Percentiles rank a stretch among this genome's conserved stretches.
phyloP scores from a whole-genome alignment of 352 stramenopile genomes.

The Aphanomyces euteiches region DNA sequence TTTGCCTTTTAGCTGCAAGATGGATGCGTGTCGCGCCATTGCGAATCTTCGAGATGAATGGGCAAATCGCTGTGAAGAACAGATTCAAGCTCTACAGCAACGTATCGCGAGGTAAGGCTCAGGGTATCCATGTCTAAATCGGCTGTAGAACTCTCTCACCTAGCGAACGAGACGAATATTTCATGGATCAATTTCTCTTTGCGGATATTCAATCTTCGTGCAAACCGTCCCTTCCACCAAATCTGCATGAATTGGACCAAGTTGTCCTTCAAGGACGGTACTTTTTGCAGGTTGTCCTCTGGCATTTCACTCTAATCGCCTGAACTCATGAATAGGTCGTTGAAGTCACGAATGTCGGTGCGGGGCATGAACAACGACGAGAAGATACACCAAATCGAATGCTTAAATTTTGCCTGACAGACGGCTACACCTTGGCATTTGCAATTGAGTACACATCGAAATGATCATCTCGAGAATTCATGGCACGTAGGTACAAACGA shows the following conservation, averaged over 20 bases:
- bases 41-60: slow-evolving; percentile 15
- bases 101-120: slow-evolving; percentile 9
- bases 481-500: slow-evolving; percentile 24
- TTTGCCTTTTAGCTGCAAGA: neutral
- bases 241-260: slow-evolving; percentile 48
- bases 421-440: slow-evolving; percentile 68
- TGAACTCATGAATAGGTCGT: slow-evolving; percentile 48
- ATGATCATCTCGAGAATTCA: slow-evolving; percentile 1
- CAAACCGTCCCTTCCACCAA: slow-evolving; percentile 46
- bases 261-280: slow-evolving; percentile 61
- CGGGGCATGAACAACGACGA: slow-evolving; percentile 65
- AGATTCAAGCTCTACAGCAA: slow-evolving; percentile 5
- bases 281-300: slow-evolving; percentile 55
- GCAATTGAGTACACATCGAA: slow-evolving; percentile 54
- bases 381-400: slow-evolving; percentile 61
- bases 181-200: slow-evolving; percentile 27
- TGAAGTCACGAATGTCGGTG: slow-evolving; percentile 73
- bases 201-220: slow-evolving; percentile 45
- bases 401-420: slow-evolving; percentile 79
- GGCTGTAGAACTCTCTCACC: slow-evolving; percentile 7
- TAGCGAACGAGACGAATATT: slow-evolving; percentile 23
- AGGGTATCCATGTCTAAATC: neutral
- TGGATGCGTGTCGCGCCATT: slow-evolving; percentile 29
- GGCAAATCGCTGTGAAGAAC: slow-evolving; percentile 15
- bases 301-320: neutral